Evolutionary conservation across 805 yeast species (phyloP), one percentile per base, ranked within the genome.

Genomic region (Lipomyces starkeyi): DNA sequence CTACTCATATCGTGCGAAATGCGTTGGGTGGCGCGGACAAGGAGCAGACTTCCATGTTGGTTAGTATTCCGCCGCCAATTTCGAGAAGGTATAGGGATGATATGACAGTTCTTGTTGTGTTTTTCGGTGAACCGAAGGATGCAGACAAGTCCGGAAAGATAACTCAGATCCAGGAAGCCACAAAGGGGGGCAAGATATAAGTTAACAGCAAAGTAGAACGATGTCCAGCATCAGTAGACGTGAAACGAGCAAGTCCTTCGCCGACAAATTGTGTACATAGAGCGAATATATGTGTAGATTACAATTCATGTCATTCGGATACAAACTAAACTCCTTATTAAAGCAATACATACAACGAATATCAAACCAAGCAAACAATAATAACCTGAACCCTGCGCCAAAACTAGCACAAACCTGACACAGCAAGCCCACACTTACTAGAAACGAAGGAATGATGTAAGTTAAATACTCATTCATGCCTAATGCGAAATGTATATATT

Each of bases 81-180:
- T 90, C 97, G 25, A 87, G 99, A 79, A 85, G 92, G 58, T 94
- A 93, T 79, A 87, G 99, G 78, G 99, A 95, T 80, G 99, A 95
- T 78, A 83, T 95, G 76, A 93, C 98, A 0, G 98, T 93, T 4
- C 92, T 97, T 2, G 99, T 95, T 29, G 91, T 94, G 1, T 95
- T 95, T 79, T 95, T 95, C 77, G 97, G 97, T 13, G 86, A 76
- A 35, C 47, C 29, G 11, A 43, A 35, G 20, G 58, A 52, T 35
- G 61, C 47, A 22, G 59, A 59, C 27, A 54, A 68, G 6, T 34
- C 65, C 2, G 71, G 70, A 6, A 49, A 55, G 49, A 61, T 64
- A 17, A 61, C 61, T 29, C 59, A 43, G 57, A 67, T 55, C 22
- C 17, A 58, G 40, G 56, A 37, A 17, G 61, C 61, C 25, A 64